These are phyloP conservation scores for Kalaharituber pfeilii DNA, from an alignment of 2,329 filamentous ascomycete genomes.

Conservation along the genomic window DNA sequence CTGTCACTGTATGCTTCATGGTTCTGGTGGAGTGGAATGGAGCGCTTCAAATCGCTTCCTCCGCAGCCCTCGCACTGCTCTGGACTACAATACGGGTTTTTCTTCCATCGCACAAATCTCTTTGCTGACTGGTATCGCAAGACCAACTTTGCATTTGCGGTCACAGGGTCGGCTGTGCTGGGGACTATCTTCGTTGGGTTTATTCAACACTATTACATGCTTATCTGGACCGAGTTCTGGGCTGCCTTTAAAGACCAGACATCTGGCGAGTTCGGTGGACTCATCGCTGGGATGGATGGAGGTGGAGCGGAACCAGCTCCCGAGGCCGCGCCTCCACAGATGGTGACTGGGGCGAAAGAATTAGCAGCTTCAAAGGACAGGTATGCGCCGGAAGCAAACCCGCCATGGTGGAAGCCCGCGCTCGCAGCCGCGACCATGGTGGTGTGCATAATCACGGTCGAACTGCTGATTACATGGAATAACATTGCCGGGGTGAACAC, in stretches of 20 bases:
- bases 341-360: not conserved
- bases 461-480: slow-evolving; percentile 5
- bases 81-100: not conserved
- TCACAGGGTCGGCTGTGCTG: not conserved
- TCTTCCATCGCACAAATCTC: not conserved
- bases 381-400: not conserved
- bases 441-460: not conserved
- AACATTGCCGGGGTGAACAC: slow-evolving; percentile 5
- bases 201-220: not conserved
- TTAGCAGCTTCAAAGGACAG: not conserved
- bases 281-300: not conserved
- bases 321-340: not conserved
- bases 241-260: not conserved
- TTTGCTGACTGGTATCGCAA: not conserved
- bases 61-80: not conserved
- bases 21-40: not conserved
- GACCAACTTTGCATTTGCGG: not conserved
- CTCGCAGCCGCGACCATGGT: not conserved
- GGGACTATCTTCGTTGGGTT: not conserved
- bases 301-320: not conserved
- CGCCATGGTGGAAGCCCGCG: not conserved
- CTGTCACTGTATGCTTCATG: not conserved
- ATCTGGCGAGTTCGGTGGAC: not conserved
- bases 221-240: not conserved
- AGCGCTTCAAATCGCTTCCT: not conserved